Evolutionary conservation across 352 stramenopile species (phyloP), one percentile per base, ranked within the genome.

Genomic region (Globisporangium orthogonon): DNA sequence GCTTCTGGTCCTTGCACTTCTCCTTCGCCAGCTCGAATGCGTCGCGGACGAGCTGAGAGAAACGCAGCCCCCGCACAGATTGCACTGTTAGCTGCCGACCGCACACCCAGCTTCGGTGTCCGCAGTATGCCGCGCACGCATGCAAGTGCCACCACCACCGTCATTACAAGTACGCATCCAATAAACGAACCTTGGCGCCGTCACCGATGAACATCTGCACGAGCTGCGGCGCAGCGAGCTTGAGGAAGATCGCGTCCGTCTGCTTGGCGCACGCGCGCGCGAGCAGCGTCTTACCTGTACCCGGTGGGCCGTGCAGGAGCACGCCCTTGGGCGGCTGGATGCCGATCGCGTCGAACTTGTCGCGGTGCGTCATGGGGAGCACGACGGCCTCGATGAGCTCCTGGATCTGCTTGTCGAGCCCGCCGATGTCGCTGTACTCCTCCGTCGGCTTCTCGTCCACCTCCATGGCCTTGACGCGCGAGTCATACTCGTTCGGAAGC

Each of bases 161-260:
- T 1, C 23, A 23, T 23, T 23, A 23, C 23, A 23, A 23, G 23
- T 23, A 23, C 23, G 1, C 23, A 23, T 23, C 23, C 23, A 1
- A 23, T 23, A 23, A 23, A 56, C 56, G 52, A 48, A 67, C 69
- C 69, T 89, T 99, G 14, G 97, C 96, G 31, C 97, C 97, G 60
- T 99, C 97, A 56, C 97, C 97, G 67, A 99, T 99, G 65, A 98
- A 99, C 96, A 99, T 99, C 71, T 98, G 87, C 37, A 99, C 97
- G 30, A 99, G 78, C 70, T 99, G 95, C n/a, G 97, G 96, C 9
- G 95, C 97, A 3, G 96, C 96, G 44, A 99, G 73, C 77, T 99
- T 99, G 33, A 99, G 71, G 74, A 99, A 99, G 45, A 99, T 96
- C 4, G 96, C 96, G 67, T 99, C 97, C 11, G 96, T 99, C 65